phyloP scores from a whole-genome alignment of 192 early-diverging fungal species.

The Mortierella claussenii region DNA sequence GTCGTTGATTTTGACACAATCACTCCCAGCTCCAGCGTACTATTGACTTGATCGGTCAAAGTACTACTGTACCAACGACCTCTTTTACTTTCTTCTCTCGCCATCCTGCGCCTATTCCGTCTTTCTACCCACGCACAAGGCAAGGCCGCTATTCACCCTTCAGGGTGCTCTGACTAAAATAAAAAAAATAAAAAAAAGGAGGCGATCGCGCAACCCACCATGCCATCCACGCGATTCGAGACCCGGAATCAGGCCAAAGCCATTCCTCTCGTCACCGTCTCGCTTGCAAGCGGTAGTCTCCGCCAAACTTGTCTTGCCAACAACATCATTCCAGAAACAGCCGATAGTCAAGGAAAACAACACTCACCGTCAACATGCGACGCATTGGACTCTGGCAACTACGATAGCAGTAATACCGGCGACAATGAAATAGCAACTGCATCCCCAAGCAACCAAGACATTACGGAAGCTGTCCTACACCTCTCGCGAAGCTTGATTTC shows the following conservation, averaged over 20 bases:
- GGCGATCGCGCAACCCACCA: not conserved
- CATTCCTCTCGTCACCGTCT: constrained; percentile 47
- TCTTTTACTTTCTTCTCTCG: too few species aligned
- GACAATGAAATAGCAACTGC: not conserved
- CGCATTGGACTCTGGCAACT: constrained; percentile 15
- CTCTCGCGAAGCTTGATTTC: constrained; percentile 42
- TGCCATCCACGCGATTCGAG: constrained; percentile 28
- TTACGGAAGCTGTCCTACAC: constrained; percentile 46
- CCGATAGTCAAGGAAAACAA: not conserved
- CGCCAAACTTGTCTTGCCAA: constrained; percentile 31
- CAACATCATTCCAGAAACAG: too few species aligned
- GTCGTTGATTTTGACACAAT: too few species aligned
- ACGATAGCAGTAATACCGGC: not conserved
- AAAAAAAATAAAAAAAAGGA: constrained; percentile 5
- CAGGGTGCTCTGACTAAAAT: too few species aligned
- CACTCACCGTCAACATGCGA: constrained; percentile 21
- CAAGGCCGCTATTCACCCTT: not conserved
- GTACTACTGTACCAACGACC: too few species aligned
- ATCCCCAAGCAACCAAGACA: constrained; percentile 16
- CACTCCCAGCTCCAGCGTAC: too few species aligned
- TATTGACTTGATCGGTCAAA: too few species aligned
- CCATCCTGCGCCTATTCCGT: too few species aligned
- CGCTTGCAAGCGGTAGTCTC: constrained; percentile 31
- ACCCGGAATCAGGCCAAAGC: constrained; percentile 25
- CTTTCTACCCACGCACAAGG: too few species aligned